A percentile compares a stretch with the other conserved stretches of the same genome.
These are phyloP conservation scores for Babesia divergens DNA, from an alignment of 169 alveolate genomes.

Conservation along the genomic window DNA sequence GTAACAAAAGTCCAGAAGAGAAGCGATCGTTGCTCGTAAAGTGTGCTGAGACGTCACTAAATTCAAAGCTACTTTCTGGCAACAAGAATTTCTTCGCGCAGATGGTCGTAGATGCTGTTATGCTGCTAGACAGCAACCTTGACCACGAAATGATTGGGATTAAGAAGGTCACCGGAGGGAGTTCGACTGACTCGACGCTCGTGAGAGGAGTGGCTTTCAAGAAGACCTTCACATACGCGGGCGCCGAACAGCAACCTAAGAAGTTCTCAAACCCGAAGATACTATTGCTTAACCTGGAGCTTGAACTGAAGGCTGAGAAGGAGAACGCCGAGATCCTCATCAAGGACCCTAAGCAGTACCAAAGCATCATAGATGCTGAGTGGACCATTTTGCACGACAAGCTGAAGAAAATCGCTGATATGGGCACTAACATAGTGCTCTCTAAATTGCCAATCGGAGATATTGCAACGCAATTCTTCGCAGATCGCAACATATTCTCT, in stretches of 20 bases:
- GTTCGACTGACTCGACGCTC: constrained; percentile 86
- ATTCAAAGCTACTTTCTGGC: constrained; percentile 91
- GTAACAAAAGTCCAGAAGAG: constrained; percentile 67
- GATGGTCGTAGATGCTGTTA: constrained; percentile 95
- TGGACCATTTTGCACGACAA: constrained; percentile 95
- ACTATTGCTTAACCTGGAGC: constrained; percentile 90
- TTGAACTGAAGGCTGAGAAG: constrained; percentile 96
- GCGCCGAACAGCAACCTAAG: constrained; percentile 98
- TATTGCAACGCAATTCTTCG: constrained; percentile 98
- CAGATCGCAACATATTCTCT: constrained; percentile 90
- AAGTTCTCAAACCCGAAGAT: constrained; percentile 91
- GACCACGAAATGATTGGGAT: constrained; percentile 94
- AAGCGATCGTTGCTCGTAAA: constrained; percentile 83
- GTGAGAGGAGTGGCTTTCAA: constrained; percentile 97
- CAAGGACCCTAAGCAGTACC: constrained; percentile 86
- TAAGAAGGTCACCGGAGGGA: constrained; percentile 96
- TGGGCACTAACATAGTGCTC: constrained; percentile 93
- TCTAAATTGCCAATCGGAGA: constrained; percentile 98
- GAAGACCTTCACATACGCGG: constrained; percentile 99
- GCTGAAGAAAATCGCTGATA: constrained; percentile 86
- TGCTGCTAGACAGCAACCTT: constrained; percentile 85
- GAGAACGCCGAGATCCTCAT: constrained; percentile 98
- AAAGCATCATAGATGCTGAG: constrained; percentile 97
- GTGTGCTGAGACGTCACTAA: constrained; percentile 97
- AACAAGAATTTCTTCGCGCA: constrained; percentile 92